These are phyloP conservation scores for Orbilia javanica DNA, from an alignment of 2,329 filamentous ascomycete genomes.

Conservation along the genomic window DNA sequence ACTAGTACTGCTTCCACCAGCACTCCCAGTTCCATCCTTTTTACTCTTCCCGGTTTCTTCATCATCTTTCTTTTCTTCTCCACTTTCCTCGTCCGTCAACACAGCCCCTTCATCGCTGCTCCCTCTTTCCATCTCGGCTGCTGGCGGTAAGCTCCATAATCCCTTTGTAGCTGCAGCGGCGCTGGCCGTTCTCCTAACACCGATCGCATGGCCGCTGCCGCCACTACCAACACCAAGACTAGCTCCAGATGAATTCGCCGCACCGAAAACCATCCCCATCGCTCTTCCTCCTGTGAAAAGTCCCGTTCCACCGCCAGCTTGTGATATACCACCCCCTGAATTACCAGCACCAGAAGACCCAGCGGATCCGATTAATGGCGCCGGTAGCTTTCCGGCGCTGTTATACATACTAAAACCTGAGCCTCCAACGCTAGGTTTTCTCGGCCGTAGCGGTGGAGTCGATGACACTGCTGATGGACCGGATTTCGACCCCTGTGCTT, in stretches of 20 bases:
- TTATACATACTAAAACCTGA: constrained; percentile 52
- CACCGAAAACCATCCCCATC: constrained; percentile 56
- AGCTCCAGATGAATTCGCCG: constrained; percentile 4
- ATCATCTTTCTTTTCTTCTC: constrained; percentile 36
- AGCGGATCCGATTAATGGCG: constrained; percentile 39
- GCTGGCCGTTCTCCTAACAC: constrained; percentile 54
- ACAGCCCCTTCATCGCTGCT: constrained; percentile 53
- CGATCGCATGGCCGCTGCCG: constrained; percentile 47
- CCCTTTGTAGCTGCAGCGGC: constrained; percentile 52
- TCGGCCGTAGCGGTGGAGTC: constrained; percentile 40
- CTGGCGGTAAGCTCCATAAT: constrained; percentile 41
- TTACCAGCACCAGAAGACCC: not conserved
- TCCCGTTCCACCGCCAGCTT: constrained; percentile 2
- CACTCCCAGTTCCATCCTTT: constrained; percentile 1
- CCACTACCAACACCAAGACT: not conserved
- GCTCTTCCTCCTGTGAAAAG: constrained; percentile 37
- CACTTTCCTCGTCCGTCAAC: constrained; percentile 52
- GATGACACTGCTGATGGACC: not conserved
- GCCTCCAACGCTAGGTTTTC: constrained; percentile 46
- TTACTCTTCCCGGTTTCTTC: constrained; percentile 1
- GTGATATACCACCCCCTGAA: not conserved
- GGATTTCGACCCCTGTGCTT: not conserved
- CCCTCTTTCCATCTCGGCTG: constrained; percentile 46
- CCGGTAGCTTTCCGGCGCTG: constrained; percentile 38
- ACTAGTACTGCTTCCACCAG: not conserved